These are phyloP conservation scores for Omphalotus olearius DNA, from an alignment of 1,284 basidiomycete species.

Conservation along the genomic window DNA sequence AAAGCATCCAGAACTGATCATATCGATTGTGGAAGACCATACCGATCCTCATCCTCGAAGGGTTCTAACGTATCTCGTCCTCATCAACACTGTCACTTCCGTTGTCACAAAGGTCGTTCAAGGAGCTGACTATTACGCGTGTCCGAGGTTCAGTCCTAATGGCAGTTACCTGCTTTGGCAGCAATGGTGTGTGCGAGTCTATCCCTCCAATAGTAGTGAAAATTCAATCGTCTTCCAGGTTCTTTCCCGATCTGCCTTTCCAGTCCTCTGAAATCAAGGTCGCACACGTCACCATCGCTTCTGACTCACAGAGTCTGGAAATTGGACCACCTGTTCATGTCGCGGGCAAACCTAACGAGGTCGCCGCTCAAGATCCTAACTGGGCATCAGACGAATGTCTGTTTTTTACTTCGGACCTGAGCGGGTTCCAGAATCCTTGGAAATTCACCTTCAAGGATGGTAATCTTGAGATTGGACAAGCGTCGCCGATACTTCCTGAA, in stretches of 20 bases:
- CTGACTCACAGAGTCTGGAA: neutral
- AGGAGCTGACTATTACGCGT: slow-evolving; percentile 37
- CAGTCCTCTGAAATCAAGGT: slow-evolving; percentile 13
- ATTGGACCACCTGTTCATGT: slow-evolving; percentile 5
- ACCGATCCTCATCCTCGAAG: slow-evolving; percentile 30
- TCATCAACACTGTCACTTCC: slow-evolving; percentile 23
- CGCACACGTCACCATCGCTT: neutral
- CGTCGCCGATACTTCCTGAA: neutral
- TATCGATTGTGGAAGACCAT: slow-evolving; percentile 38
- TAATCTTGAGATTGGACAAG: neutral
- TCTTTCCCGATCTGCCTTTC: slow-evolving; percentile 18
- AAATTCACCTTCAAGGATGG: slow-evolving; percentile 12
- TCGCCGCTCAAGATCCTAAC: slow-evolving; percentile 18
- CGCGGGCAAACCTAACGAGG: slow-evolving; percentile 7
- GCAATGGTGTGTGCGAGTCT: slow-evolving; percentile 9
- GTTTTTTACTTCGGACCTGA: slow-evolving; percentile 30
- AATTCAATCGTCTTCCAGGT: slow-evolving; percentile 18
- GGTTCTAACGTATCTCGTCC: slow-evolving; percentile 32
- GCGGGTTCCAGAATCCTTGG: slow-evolving; percentile 33
- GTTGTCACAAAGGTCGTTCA: slow-evolving; percentile 19
- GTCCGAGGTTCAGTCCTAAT: slow-evolving; percentile 32
- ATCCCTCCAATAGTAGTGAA: too few species aligned
- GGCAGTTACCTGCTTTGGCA: slow-evolving; percentile 33
- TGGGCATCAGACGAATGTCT: slow-evolving; percentile 29
- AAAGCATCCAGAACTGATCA: slow-evolving; percentile 21